phyloP scores from a whole-genome alignment of 75 land plant genomes.

The Azolla pinnata region DNA sequence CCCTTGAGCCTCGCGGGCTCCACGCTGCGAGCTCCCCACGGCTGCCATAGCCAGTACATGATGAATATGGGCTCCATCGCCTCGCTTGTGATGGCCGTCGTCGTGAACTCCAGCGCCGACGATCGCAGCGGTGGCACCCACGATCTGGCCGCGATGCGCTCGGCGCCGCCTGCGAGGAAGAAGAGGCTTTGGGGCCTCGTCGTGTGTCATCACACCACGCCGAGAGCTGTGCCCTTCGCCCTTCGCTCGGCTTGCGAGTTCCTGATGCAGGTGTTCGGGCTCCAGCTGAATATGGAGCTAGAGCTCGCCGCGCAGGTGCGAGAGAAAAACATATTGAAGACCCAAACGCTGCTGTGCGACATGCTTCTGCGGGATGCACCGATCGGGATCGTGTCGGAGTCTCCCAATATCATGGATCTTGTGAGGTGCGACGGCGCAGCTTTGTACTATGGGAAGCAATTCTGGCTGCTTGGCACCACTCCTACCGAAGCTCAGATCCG shows the following conservation, averaged over 20 bases:
- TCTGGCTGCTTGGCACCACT: slow-evolving; percentile 64
- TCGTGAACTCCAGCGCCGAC: slow-evolving; percentile 50
- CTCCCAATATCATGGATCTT: slow-evolving; percentile 92
- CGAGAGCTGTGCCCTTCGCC: slow-evolving; percentile 75
- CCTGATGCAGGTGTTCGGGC: slow-evolving; percentile 93
- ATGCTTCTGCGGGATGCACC: slow-evolving; percentile 96
- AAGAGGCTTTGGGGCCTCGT: slow-evolving; percentile 90
- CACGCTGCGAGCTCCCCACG: slow-evolving; percentile 91
- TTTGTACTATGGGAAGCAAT: slow-evolving; percentile 60
- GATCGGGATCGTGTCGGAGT: slow-evolving; percentile 82
- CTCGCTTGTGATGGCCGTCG: slow-evolving; percentile 82
- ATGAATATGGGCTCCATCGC: slow-evolving; percentile 98
- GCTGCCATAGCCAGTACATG: slow-evolving; percentile 98
- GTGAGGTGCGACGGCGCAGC: slow-evolving; percentile 98
- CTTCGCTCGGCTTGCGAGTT: slow-evolving; percentile 95
- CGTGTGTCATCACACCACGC: slow-evolving; percentile 90
- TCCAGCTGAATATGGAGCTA: slow-evolving; percentile 95
- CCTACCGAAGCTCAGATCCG: slow-evolving; percentile 80
- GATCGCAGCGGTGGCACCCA: slow-evolving; percentile 30
- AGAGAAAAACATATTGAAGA: slow-evolving; percentile 77
- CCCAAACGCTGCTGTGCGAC: slow-evolving; percentile 92
- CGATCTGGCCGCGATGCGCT: no score
- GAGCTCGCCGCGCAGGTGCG: slow-evolving; percentile 70
- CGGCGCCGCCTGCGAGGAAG: no score
- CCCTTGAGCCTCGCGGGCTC: slow-evolving; percentile 92